Evolutionary conservation across 1,284 basidiomycete species (phyloP).

Genomic region (Schizopora paradoxa): DNA sequence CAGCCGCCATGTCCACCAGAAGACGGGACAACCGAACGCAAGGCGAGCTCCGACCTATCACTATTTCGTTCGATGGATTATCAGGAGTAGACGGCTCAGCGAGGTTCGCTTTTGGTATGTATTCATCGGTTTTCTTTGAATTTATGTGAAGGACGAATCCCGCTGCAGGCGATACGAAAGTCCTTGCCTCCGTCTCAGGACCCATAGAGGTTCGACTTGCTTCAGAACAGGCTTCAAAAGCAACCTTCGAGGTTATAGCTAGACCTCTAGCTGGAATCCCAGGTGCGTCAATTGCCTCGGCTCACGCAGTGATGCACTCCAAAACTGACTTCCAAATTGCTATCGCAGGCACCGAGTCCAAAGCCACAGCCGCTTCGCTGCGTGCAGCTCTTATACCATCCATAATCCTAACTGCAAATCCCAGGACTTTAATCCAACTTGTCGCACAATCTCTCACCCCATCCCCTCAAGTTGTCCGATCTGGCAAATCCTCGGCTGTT

Average conservation of each 20-base stretch:
- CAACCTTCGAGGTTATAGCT: conserved; percentile 65
- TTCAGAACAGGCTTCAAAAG: conserved; percentile 61
- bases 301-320: too few species aligned
- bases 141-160: neutral
- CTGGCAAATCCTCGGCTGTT: conserved; percentile 18
- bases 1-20: too few species aligned
- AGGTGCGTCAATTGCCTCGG: conserved; percentile 25
- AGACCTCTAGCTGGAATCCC: conserved; percentile 63
- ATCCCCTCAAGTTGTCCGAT: conserved; percentile 21
- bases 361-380: conserved; percentile 46
- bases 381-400: conserved; percentile 52
- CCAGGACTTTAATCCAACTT: conserved; percentile 65
- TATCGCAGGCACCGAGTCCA: conserved; percentile 49
- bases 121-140: conserved; percentile 7
- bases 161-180: conserved; percentile 38
- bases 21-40: too few species aligned
- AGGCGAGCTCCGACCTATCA: conserved; percentile 26
- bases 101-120: conserved; percentile 55
- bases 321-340: neutral
- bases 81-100: conserved; percentile 62
- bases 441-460: conserved; percentile 54
- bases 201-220: conserved; percentile 68
- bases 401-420: conserved; percentile 56
- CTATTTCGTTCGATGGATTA: conserved; percentile 39
- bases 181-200: conserved; percentile 66